Percentiles rank a stretch among this genome's conserved stretches.
Conservation (phyloP, 116 monocot genomes). For the Cymodocea nodosa region DNA sequence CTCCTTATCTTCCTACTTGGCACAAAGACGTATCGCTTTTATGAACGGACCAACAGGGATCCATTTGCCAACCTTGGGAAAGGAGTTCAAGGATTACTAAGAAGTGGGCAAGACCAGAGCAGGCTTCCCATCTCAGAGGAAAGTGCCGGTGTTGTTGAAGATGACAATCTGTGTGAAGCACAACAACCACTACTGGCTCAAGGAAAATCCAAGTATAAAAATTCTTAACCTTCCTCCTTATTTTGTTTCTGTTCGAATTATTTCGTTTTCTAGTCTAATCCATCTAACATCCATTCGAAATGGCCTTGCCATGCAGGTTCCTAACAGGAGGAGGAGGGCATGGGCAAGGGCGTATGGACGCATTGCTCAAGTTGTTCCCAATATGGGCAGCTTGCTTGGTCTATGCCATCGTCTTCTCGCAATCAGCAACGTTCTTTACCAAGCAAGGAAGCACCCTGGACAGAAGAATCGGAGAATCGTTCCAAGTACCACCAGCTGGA, state of each 20-base stretch:
- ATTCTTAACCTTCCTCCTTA: too few relatives aligned
- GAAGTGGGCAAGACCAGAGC: background rate
- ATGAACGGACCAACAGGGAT: background rate
- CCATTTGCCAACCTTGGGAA: background rate
- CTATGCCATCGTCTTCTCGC: conserved; percentile 25
- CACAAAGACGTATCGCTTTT: conserved; percentile 39
- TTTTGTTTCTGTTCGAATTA: too few relatives aligned
- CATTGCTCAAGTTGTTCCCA: conserved; percentile 29
- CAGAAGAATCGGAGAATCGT: conserved; percentile 12
- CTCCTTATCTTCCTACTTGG: conserved; percentile 48
- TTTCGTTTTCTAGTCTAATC: too few relatives aligned
- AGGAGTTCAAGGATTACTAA: background rate
- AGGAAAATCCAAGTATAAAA: background rate
- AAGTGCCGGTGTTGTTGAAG: background rate
- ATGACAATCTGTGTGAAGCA: background rate
- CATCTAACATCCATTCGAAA: too few relatives aligned
- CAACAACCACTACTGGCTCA: background rate
- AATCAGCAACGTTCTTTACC: conserved; percentile 35
- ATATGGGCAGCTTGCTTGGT: conserved; percentile 38
- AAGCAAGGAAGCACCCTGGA: conserved; percentile 52
- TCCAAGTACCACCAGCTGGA: conserved; percentile 32
- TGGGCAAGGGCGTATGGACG: conserved; percentile 6
- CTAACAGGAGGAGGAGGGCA: too few relatives aligned
- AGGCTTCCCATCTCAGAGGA: background rate
- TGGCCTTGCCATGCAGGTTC: too few relatives aligned